Base-by-base conservation (phyloP, 345 rosid genomes). In the Sisymbrium altissimum region DNA sequence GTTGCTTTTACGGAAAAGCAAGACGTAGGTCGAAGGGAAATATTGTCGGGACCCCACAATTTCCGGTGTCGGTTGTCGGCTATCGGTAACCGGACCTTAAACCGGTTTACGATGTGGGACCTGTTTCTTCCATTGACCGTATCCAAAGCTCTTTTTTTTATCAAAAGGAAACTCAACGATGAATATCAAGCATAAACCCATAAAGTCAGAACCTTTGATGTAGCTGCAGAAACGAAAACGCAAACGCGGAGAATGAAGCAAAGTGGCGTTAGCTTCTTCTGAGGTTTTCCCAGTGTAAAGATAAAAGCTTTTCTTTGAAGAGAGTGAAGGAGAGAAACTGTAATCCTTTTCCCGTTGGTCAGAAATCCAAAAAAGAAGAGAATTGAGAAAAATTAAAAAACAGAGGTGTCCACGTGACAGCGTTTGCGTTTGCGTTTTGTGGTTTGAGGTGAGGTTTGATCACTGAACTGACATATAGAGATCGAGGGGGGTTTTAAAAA, bases 1-100 rank as follows among this genome's bases (percentile, higher is more conserved):
- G 80, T 85, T 72, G 84, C 90, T 86, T 83, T 85, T 57, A 85
- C 80, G 89, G 33, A 21, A 71, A 82, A 77, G 80, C 73, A 59
- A 58, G 57, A 50, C 67, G 23, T 49, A 48, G 38, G 29, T 66
- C 27, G 78, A 78, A 73, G 61, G 58, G 59, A 77, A 75, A 8
- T n/a, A 6, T 74, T 21, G 50, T 30, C 21, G 58, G 82, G 90
- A 40, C 41, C 41, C 82, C 81, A 44, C 70, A 60, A 19, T 12
- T 46, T 59, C 18, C 61, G 59, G 75, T 79, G 83, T 83, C 83
- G 81, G 82, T 72, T 76, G 87, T 71, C 57, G 57, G 57, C 57
- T 52, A 52, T 52, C 80, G 58, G 72, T 38, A 29, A 69, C 45
- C 27, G 74, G 66, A 36, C 29, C 5, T 6, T 23, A 39, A 33